Base-by-base conservation (phyloP, 805 yeast species). In the Zygosaccharomyces rouxii region DNA sequence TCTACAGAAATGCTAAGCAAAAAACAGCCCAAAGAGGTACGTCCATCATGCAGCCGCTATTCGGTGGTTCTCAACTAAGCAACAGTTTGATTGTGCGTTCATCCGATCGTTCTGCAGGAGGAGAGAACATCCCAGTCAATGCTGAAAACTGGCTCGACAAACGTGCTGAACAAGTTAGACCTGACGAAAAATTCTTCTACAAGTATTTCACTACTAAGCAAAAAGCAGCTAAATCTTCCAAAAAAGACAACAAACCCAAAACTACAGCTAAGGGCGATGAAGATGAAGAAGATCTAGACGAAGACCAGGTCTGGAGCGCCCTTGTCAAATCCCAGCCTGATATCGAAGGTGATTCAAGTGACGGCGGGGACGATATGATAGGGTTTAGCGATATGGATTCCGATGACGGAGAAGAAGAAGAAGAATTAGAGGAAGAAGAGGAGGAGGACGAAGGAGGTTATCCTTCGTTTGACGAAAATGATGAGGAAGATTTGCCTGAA, bases 31-130 rank as follows among this genome's bases (percentile, higher is more conserved):
- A 83, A n/a, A 83, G 86, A 64, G 98, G 98, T 60, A 74, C 85
- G 3, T 89, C 97, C 38, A 90, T 94, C 64, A 94, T 94, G 98
- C 99, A 94, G 74, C 98, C 99, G 44, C 74, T 94, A 55, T 89
- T 95, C 39, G 97, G 97, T 54, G 76, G 81, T 1, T 56, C 67
- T 5, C 59, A 55, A 33, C 86, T 84, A 53, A 83, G 87, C 18
- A 87, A 86, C 7, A 71, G 83, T 4, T 69, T 85, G 46, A 73
- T 86, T 55, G 87, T 86, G 10, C 81, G 74, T 59, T 80, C 88
- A n/a, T 78, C 87, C 11, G 75, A 71, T 52, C 46, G 47, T 26
- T 55, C 55, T 4, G 29, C 39, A 3, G 30, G 23, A 5, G 23
- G 26, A 21, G 47, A 44, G 7, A 57, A 62, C 14, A 57, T 62